Evolutionary conservation across 352 stramenopile species (phyloP), one percentile per base, ranked within the genome.

Genomic region (Pythium folliculosum): DNA sequence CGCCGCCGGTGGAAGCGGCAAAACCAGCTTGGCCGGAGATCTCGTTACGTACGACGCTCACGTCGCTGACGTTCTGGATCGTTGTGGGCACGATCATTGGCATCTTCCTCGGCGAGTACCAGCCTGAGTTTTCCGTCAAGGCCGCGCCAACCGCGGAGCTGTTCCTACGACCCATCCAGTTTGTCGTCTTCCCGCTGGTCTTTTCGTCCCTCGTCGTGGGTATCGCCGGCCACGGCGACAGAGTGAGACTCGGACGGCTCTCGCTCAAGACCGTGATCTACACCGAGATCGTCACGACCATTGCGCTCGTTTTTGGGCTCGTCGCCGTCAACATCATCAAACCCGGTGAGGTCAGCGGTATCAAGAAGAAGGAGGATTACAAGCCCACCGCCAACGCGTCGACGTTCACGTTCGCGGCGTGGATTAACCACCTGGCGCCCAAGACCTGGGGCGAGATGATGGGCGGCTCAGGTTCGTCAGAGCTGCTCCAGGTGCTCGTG

Each of bases 41-140:
- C n/a, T n/a, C n/a, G n/a, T n/a, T n/a, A n/a, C n/a, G n/a, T n/a
- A n/a, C n/a, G n/a, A n/a, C n/a, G n/a, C n/a, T n/a, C n/a, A n/a
- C n/a, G n/a, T n/a, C n/a, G 43, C 65, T 89, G 27, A 84, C 78
- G 10, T 87, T 89, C 54, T 89, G 81, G 81, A 86, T 89, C 63
- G 30, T 86, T 17, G 56, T 73, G 5, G 72, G 69, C 25, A 83
- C 78, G 59, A 35, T 77, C 47, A 13, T 81, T 40, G 81, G 81
- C 6, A 77, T 89, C 40, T 50, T 87, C 5, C 61, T 89, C 6
- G 81, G 81, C 22, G 55, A 82, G 49, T 77, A 79, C 40, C 77
- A 77, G 25, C 78, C 81, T 10, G 47, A 35, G 13, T 87, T 89
- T 65, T 76, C 75, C 3, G 73, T 79, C 48, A 70, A 84, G 58